Base-by-base conservation (phyloP, 2,329 filamentous ascomycete species). In the Epichloe brachyelytri region DNA sequence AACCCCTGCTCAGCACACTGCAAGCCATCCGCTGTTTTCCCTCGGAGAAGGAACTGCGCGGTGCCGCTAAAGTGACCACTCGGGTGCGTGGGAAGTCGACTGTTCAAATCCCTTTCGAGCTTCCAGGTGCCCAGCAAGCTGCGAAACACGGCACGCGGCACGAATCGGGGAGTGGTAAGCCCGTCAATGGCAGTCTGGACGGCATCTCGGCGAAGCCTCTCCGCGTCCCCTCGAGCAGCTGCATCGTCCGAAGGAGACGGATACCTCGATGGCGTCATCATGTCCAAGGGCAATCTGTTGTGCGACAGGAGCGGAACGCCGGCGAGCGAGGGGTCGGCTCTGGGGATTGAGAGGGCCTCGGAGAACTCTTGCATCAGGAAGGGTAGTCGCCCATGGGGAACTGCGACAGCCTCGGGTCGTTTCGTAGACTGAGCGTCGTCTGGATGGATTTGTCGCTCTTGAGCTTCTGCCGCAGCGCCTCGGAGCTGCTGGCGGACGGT, bases 381-480 rank as follows among this genome's bases (percentile, higher is more conserved):
- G 7, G 66, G 63, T 90, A 91, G 64, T 94, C 88, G 10, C 82
- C 83, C 83, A 91, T 90, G 38, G 86, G 88, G 58, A 89, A 93
- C 58, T 93, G 88, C 54, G 64, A 84, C 57, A 68, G 67, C 5
- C 71, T 75, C 10, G 66, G 72, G 57, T 77, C 74, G 20, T 60
- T 59, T 12, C 83, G 74, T 34, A 86, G 69, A 3, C 64, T 58
- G 0, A 79, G 60, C 0, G 77, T 74, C 20, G 70, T 66, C 30
- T 68, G 62, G 7, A 77, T 68, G 0, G 71, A 74, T 17, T 64
- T 63, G 50, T 78, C 75, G 0, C 64, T 58, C 4, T 60, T 55
- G 11, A 80, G 62, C 3, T 76, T 74, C 1, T 62, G 57, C 8
- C 59, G 50, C 4, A 79, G 59, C 0, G 58, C 52, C 3, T 59